A percentile compares a stretch with the other conserved stretches of the same genome.
phyloP scores from a whole-genome alignment of 768 basidiomycete genomes.

The Kwoniella sp. region DNA sequence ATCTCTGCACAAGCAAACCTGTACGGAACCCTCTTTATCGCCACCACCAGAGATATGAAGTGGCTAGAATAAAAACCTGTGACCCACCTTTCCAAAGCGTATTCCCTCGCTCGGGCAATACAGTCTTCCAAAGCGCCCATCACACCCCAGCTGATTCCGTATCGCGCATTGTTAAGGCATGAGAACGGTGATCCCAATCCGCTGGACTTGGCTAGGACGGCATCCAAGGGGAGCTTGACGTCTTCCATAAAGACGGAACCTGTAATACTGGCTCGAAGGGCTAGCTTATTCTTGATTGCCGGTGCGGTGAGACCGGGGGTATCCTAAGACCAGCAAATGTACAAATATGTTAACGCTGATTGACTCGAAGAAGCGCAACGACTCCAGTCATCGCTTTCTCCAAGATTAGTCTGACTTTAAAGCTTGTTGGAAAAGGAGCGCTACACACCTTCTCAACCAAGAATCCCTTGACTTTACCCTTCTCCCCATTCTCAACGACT shows the following conservation, averaged over 20 bases:
- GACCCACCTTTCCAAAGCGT: slow-evolving; percentile 74
- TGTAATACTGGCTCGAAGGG: slow-evolving; percentile 69
- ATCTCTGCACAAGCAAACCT: no score
- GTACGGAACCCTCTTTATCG: no score
- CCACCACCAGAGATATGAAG: no score
- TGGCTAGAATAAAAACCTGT: no score
- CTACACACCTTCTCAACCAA: slow-evolving; percentile 76
- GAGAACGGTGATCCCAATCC: slow-evolving; percentile 86
- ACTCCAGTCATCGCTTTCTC: no score
- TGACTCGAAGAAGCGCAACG: no score
- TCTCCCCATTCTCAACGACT: slow-evolving; percentile 41
- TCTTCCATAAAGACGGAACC: slow-evolving; percentile 80
- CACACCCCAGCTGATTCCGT: slow-evolving; percentile 89
- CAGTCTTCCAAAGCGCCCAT: slow-evolving; percentile 97
- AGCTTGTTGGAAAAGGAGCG: not conserved
- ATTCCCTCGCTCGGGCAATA: slow-evolving; percentile 71
- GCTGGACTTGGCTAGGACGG: slow-evolving; percentile 73
- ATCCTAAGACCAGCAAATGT: slow-evolving; percentile 60
- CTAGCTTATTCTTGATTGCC: slow-evolving; percentile 88
- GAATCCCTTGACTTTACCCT: slow-evolving; percentile 80
- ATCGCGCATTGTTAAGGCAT: slow-evolving; percentile 88
- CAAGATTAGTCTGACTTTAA: no score
- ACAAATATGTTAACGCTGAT: no score
- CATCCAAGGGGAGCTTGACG: slow-evolving; percentile 72
- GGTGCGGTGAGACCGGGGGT: slow-evolving; percentile 79